Base-by-base conservation (phyloP, 768 basidiomycete species). In the Lepiota subincarnata region DNA sequence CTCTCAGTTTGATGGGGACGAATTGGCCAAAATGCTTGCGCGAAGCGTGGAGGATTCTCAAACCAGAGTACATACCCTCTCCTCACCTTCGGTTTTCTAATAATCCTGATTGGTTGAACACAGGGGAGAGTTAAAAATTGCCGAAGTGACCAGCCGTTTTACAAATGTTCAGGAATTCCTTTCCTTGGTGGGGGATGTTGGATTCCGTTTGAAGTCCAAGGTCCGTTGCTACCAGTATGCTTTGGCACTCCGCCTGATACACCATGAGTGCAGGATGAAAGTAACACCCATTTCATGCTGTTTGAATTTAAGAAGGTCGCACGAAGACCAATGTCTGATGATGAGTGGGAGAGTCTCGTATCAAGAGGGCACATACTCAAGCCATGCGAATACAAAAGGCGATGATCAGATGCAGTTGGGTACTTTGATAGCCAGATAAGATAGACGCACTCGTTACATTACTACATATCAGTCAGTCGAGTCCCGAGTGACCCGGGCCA, bases 1-100 rank as follows among this genome's bases (percentile, higher is more conserved):
- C 95, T 19, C 77, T 99, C 59, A 98, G 95, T 63, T 75, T 99
- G 57, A 99, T 99, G 97, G 89, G 91, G 28, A 89, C 85, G 13
- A 98, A 99, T 65, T 99, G 97, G 97, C 80, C 90, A n/a, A 78
- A 77, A 41, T 92, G 92, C 61, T 78, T 98, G 22, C 78, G 87
- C 22, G 95, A 99, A 67, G 88, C 90, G 6, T 90, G 91, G 83
- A 77, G 97, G 59, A 81, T 98, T 37, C 73, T 98, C 36, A 88
- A 84, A 67, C 69, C 80, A n/a, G 81, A 80, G 96, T 96, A 61
- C 62, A 87, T 73, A n/a, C 51, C n/a, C 26, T 26, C 14, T 7
- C 18, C 20, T 34, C 13, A 22, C 44, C 31, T 26, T 2, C 8
- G 28, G 26, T 47, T 48, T 19, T 38, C n/a, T 45, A 12, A 47